Evolutionary conservation across 2,329 filamentous ascomycete species (phyloP).

Genomic region (Xylaria sp.): DNA sequence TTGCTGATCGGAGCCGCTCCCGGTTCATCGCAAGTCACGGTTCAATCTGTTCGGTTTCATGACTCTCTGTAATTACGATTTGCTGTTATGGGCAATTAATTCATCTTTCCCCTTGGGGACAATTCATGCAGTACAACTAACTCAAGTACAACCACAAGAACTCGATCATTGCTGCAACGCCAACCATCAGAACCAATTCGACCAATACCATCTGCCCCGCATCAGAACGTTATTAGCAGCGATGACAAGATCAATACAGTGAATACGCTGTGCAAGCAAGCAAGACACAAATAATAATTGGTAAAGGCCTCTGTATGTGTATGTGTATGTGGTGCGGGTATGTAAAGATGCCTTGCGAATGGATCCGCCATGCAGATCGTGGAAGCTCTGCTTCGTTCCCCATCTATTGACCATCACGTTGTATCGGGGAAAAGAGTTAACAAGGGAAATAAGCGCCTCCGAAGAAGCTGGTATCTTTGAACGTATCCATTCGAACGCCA

Average conservation of each 20-base stretch:
- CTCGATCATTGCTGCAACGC: background rate
- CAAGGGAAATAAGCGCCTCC: slow-evolving; percentile 39
- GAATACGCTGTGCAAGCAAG: background rate
- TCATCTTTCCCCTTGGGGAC: background rate
- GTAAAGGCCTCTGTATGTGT: background rate
- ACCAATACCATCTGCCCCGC: background rate
- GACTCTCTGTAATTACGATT: background rate
- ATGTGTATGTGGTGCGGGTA: background rate
- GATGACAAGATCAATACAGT: background rate
- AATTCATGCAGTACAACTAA: background rate
- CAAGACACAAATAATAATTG: too few species aligned
- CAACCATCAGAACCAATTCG: background rate
- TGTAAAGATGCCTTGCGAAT: slow-evolving; percentile 5
- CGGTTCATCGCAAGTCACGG: slow-evolving; percentile 8
- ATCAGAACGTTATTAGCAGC: background rate
- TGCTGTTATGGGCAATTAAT: background rate
- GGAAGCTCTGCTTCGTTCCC: slow-evolving; percentile 9
- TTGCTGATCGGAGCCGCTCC: slow-evolving; percentile 10
- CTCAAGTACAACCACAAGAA: background rate
- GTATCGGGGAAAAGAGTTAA: slow-evolving; percentile 33
- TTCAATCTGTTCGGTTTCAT: slow-evolving; percentile 20
- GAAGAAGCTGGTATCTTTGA: slow-evolving; percentile 48
- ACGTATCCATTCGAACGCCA: slow-evolving; percentile 44
- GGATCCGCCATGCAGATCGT: background rate
- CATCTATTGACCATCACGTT: slow-evolving; percentile 38